A percentile compares a stretch with the other conserved stretches of the same genome.
phyloP scores from a whole-genome alignment of 495 filamentous ascomycete species.

The Entonaema liquescens region DNA sequence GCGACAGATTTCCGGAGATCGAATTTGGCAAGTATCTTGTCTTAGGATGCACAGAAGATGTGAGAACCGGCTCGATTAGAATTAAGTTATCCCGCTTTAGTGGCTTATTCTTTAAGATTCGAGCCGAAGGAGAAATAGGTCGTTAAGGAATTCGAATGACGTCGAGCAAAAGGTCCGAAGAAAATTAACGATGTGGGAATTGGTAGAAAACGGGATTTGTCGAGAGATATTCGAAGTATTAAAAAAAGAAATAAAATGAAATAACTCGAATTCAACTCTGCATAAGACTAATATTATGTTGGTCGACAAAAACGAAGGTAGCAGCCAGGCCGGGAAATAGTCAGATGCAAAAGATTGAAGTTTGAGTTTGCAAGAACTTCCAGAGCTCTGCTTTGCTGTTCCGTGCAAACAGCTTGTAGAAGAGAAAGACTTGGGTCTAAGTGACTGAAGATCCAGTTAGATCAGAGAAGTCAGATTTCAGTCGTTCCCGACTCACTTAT shows the following conservation, averaged over 20 bases:
- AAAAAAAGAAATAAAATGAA: constrained; percentile 25
- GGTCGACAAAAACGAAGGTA: constrained; percentile 31
- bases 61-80: constrained; percentile 16
- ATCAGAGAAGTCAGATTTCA: constrained; percentile 26
- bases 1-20: constrained; percentile 3
- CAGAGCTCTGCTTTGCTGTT: constrained; percentile 59
- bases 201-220: neutral
- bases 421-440: constrained; percentile 50
- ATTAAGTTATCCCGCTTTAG: neutral
- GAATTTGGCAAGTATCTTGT: constrained; percentile 10
- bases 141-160: neutral
- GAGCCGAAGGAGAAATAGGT: neutral
- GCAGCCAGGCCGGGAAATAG: constrained; percentile 20
- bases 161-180: neutral
- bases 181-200: constrained; percentile 13
- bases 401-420: constrained; percentile 38
- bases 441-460: constrained; percentile 53
- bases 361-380: constrained; percentile 56
- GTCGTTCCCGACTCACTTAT: constrained; percentile 27
- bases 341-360: constrained; percentile 27
- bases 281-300: constrained; percentile 23
- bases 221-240: constrained; percentile 21
- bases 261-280: constrained; percentile 32
- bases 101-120: neutral
- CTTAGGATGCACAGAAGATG: constrained; percentile 3